phyloP scores from a whole-genome alignment of 768 basidiomycete species.

The Thelephora ganbajun region DNA sequence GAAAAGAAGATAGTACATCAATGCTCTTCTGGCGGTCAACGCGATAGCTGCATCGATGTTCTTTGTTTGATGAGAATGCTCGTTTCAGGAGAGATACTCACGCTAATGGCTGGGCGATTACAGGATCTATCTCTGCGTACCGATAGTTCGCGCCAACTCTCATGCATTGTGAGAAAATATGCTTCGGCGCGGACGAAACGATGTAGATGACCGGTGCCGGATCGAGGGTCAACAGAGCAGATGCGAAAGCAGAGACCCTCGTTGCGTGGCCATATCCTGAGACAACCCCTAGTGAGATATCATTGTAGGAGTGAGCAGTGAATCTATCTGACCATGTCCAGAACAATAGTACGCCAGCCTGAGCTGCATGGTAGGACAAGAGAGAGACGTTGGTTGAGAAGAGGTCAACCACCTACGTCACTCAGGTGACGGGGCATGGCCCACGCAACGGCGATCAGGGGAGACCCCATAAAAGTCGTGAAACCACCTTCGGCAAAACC shows the following conservation, averaged over 20 bases:
- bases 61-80: slow-evolving; percentile 3
- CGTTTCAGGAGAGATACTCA: slow-evolving; percentile 21
- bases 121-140: slow-evolving; percentile 62
- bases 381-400: too few species aligned
- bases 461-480: too few species aligned
- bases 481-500: too few species aligned
- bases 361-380: slow-evolving; percentile 4
- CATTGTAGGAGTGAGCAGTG: not conserved
- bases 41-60: slow-evolving; percentile 32
- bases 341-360: slow-evolving; percentile 62
- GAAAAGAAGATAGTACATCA: slow-evolving; percentile 43
- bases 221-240: slow-evolving; percentile 36
- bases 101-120: slow-evolving; percentile 72
- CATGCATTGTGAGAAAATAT: slow-evolving; percentile 55
- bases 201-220: slow-evolving; percentile 40
- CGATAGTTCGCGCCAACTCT: slow-evolving; percentile 52
- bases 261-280: slow-evolving; percentile 84
- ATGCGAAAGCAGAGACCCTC: slow-evolving; percentile 61
- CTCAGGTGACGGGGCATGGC: too few species aligned
- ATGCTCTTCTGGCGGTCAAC: slow-evolving; percentile 64
- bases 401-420: too few species aligned
- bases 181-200: slow-evolving; percentile 60
- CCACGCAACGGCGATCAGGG: too few species aligned
- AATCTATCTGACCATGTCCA: slow-evolving; percentile 42
- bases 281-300: slow-evolving; percentile 23